A percentile compares a stretch with the other conserved stretches of the same genome.
These are phyloP conservation scores for Kluyveromyces dobzhanskii DNA, from an alignment of 805 yeast species.

Conservation along the genomic window DNA sequence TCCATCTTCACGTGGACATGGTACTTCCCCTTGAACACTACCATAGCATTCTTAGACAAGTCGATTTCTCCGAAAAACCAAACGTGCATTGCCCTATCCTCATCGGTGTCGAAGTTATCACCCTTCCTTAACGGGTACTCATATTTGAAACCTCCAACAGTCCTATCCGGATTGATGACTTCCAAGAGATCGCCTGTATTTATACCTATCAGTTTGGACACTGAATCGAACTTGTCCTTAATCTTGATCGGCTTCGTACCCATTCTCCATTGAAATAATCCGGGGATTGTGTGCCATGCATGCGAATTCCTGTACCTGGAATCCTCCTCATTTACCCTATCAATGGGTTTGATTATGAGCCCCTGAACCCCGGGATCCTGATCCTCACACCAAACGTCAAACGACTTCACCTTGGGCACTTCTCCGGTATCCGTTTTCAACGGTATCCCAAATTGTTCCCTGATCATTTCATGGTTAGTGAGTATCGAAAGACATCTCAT, in stretches of 20 bases:
- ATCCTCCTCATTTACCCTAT: conserved; percentile 4
- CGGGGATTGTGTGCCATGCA: conserved; percentile 21
- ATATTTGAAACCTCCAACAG: conserved; percentile 21
- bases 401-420: conserved; percentile 16
- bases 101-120: conserved; percentile 5
- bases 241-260: conserved; percentile 18
- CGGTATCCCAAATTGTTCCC: conserved; percentile 27
- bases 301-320: conserved; percentile 1
- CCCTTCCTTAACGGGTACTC: conserved; percentile 20
- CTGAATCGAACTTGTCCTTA: conserved; percentile 9
- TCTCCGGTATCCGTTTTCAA: conserved; percentile 13
- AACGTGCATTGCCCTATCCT: conserved; percentile 18
- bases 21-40: conserved; percentile 25
- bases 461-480: conserved; percentile 24
- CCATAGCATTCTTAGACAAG: conserved; percentile 14
- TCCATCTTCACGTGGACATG: conserved; percentile 25
- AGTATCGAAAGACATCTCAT: conserved; percentile 18
- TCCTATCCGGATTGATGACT: conserved; percentile 19
- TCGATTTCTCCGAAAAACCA: conserved; percentile 26
- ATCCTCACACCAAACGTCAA: conserved; percentile 27
- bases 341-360: conserved; percentile 14
- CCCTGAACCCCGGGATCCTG: conserved; percentile 25
- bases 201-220: conserved; percentile 17
- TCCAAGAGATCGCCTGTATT: conserved; percentile 18
- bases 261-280: conserved; percentile 20